These are phyloP conservation scores for Trichoderma harzianum DNA, from an alignment of 2,329 filamentous ascomycete genomes.

Conservation along the genomic window DNA sequence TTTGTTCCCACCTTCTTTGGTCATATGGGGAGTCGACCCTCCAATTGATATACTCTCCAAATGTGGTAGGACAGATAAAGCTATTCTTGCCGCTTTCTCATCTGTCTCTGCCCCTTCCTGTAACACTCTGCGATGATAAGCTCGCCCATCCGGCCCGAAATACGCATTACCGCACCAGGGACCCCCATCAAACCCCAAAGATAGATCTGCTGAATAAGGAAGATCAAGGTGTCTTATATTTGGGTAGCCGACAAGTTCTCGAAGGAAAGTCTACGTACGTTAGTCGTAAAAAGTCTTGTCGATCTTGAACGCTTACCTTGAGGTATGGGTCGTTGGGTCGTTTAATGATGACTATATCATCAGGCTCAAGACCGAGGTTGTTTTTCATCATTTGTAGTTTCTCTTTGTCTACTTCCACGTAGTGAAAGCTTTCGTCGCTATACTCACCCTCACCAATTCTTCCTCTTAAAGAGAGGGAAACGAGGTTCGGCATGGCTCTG, in stretches of 20 bases:
- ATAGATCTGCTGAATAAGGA: neutral
- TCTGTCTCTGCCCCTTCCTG: neutral
- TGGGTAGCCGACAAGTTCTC: neutral
- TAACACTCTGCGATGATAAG: neutral
- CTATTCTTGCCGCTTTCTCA: neutral
- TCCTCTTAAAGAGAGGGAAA: neutral
- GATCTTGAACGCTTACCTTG: neutral
- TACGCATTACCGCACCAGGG: neutral
- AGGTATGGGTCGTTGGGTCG: neutral
- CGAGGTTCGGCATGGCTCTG: neutral
- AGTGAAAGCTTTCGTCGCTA: neutral
- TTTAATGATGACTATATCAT: neutral
- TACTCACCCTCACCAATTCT: neutral
- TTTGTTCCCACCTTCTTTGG: neutral
- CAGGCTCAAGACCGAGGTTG: neutral
- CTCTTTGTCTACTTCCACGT: neutral
- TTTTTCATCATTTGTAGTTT: neutral
- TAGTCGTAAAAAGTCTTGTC: neutral
- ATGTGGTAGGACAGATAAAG: neutral
- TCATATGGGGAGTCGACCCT: neutral
- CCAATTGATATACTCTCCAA: neutral
- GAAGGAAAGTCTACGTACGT: neutral
- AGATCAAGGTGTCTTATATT: neutral
- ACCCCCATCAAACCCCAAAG: neutral
- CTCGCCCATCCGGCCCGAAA: neutral